Percentiles rank a stretch among this genome's conserved stretches.
phyloP scores from a whole-genome alignment of 768 basidiomycete species.

The Leccinum uliginosum region DNA sequence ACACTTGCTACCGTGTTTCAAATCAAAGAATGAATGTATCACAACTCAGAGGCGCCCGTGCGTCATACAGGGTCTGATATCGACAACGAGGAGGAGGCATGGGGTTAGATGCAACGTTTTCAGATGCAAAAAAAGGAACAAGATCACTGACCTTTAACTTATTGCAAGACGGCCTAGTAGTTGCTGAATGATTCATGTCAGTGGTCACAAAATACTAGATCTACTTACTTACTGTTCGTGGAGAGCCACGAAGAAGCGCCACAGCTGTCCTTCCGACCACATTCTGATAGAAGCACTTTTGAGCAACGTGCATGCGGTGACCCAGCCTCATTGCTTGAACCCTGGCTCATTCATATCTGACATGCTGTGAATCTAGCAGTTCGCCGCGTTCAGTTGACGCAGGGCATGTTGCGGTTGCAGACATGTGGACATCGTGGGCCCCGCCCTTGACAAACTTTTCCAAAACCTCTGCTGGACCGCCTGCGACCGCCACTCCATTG shows the following conservation, averaged over 20 bases:
- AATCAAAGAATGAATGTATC: background rate
- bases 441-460: constrained; percentile 2
- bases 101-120: background rate
- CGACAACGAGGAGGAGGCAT: constrained; percentile 12
- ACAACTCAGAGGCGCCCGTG: background rate
- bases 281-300: background rate
- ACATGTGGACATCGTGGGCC: background rate
- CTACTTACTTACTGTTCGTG: too few relatives aligned
- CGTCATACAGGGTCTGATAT: background rate
- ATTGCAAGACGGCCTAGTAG: too few relatives aligned
- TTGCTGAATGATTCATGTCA: too few relatives aligned
- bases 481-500: background rate
- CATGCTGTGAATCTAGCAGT: constrained; percentile 11
- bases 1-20: background rate
- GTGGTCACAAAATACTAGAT: too few relatives aligned
- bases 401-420: background rate
- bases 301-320: constrained; percentile 12
- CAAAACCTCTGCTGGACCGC: background rate
- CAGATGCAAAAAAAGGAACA: background rate
- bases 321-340: constrained; percentile 11
- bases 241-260: background rate
- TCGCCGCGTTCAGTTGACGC: constrained; percentile 15
- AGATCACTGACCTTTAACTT: too few relatives aligned
- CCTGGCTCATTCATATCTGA: background rate
- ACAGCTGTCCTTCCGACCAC: background rate